Evolutionary conservation across 345 rosid species (phyloP), one percentile per base, ranked within the genome.

Genomic region (Balakata baccata): DNA sequence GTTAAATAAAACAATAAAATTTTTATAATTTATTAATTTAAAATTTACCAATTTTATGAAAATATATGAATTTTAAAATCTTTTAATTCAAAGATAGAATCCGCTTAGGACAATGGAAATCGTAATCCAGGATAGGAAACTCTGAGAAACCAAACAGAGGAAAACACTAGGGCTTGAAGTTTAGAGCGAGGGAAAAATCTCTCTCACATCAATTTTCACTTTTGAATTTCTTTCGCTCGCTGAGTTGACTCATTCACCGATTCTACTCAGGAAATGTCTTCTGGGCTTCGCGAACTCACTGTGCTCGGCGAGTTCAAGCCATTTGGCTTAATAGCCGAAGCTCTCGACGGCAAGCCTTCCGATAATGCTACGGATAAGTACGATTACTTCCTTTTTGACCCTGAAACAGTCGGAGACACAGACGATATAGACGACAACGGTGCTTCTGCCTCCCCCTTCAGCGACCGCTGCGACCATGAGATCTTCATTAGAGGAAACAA

Each of bases 301-400:
- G 87, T 92, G 18, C 89, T 94, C 37, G 97, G 98, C 78, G 96
- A 92, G 87, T 92, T 94, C 86, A 92, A 89, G 87, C 93, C 98
- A 41, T 90, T 88, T 71, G 98, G 97, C 63, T 77, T 94, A 66
- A 80, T 94, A 38, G 97, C 95, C 54, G 97, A 92, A 79, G 91
- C 97, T 69, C 86, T 89, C 11, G 97, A 92, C 75, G 87, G 89
- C 49, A 87, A 90, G 51, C 83, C 87, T 7, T 82, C 79, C 1
- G 88, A 78, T 12, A 66, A 64, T 47, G 39, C 29, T 11, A n/a
- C 79, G 17, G 86, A 87, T 62, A 81, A 84, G 57, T 89, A 93
- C 76, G 90, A 90, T 80, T 93, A 91, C 79, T 78, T 90, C 64
- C 91, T 93, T 63, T 93, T 91, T 76, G 92, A 89, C 53, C 89